These are phyloP conservation scores for Lactarius psammicola DNA, from an alignment of 768 basidiomycete genomes.

Conservation along the genomic window DNA sequence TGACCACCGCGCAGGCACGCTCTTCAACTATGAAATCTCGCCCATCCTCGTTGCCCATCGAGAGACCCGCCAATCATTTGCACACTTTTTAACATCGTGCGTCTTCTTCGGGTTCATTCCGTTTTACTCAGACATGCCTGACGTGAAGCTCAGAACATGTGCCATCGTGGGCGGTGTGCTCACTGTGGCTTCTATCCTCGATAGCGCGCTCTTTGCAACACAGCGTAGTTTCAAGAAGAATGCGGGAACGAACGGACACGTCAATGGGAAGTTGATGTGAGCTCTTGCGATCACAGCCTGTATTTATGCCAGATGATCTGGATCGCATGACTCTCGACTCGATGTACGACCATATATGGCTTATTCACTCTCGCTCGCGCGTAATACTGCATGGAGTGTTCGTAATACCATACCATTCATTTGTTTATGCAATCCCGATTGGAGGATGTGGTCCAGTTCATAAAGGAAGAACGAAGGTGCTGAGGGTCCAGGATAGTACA, in stretches of 20 bases:
- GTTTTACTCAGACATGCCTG: conserved; percentile 10
- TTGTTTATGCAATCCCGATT: not conserved
- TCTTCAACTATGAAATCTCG: conserved; percentile 96
- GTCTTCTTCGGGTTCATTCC: conserved; percentile 37
- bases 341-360: conserved; percentile 19
- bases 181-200: conserved; percentile 87
- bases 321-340: conserved; percentile 2
- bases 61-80: conserved; percentile 91
- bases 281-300: not conserved
- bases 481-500: not conserved
- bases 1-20: conserved; percentile 52
- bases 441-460: not conserved
- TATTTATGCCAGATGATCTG: conserved; percentile 8
- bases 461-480: conserved; percentile 3
- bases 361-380: not conserved
- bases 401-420: not conserved
- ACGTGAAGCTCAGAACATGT: conserved; percentile 62
- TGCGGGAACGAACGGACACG: conserved; percentile 28
- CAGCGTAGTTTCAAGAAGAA: conserved; percentile 70
- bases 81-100: conserved; percentile 96
- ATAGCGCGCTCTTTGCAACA: conserved; percentile 84
- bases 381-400: conserved; percentile 5
- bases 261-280: conserved; percentile 30
- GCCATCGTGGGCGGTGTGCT: conserved; percentile 97
- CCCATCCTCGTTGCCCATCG: conserved; percentile 92